A percentile compares a stretch with the other conserved stretches of the same genome.
These are phyloP conservation scores for Schoenoplectus tabernaemontani DNA, from an alignment of 202 grass and related monocot species.

Conservation along the genomic window DNA sequence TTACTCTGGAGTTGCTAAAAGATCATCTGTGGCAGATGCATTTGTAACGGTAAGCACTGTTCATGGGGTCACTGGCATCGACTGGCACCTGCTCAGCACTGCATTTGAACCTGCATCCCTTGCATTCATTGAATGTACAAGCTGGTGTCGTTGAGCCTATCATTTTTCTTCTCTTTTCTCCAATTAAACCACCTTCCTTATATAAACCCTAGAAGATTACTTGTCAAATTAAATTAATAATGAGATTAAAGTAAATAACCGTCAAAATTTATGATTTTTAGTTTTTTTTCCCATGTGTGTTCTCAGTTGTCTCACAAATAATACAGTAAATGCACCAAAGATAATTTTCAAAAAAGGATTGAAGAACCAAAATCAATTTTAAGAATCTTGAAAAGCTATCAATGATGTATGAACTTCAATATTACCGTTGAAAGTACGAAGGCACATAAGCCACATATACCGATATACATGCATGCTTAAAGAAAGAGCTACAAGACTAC, in stretches of 20 bases:
- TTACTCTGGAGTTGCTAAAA: slow-evolving; percentile 17
- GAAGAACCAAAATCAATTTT: no score
- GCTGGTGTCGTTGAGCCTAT: slow-evolving; percentile 75
- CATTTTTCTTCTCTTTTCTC: slow-evolving; percentile 43
- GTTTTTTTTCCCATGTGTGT: not conserved
- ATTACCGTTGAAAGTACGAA: not conserved
- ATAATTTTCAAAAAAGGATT: no score
- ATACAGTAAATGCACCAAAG: not conserved
- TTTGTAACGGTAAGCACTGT: slow-evolving; percentile 93
- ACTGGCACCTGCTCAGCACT: slow-evolving; percentile 83
- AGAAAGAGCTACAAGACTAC: not conserved
- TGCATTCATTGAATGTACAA: slow-evolving; percentile 95
- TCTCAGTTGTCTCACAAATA: slow-evolving; percentile 12
- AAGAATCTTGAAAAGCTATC: slow-evolving; percentile 13
- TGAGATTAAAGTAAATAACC: slow-evolving; percentile 17
- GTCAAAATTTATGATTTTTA: not conserved
- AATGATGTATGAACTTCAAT: slow-evolving; percentile 2
- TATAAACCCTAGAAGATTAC: slow-evolving; percentile 31
- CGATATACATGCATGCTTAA: not conserved
- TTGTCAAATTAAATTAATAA: slow-evolving; percentile 21
- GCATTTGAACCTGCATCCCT: slow-evolving; percentile 76
- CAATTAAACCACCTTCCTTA: no score
- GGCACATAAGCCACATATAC: slow-evolving; percentile 1
- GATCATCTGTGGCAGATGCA: slow-evolving; percentile 90
- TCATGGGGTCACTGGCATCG: slow-evolving; percentile 85